Percentiles rank a stretch among this genome's conserved stretches.
Conservation (phyloP, 306 rosid species). For the Pterocarpus santalinus region DNA sequence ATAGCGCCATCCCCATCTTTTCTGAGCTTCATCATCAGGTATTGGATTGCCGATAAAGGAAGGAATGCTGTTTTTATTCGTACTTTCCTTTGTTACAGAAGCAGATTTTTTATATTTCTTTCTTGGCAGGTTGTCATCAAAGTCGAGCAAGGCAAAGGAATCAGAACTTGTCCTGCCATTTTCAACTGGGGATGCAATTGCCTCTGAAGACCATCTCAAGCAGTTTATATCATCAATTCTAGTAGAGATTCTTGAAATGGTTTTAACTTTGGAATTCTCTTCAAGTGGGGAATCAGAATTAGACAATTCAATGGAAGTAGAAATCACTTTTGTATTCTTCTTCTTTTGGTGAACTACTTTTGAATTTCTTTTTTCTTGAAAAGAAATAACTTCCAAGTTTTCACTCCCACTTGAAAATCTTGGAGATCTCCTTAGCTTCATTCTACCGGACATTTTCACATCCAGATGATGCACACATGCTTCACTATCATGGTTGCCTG, state of each 20-base stretch:
- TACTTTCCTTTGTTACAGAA: slow-evolving; percentile 38
- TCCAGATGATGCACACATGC: slow-evolving; percentile 1
- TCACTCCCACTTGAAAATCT: slow-evolving; percentile 48
- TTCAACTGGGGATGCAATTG: slow-evolving; percentile 42
- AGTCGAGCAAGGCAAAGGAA: slow-evolving; percentile 47
- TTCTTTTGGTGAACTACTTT: slow-evolving; percentile 34
- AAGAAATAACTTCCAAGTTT: neutral
- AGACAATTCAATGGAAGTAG: slow-evolving; percentile 38
- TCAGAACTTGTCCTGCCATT: slow-evolving; percentile 48
- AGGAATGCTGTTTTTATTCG: slow-evolving; percentile 33
- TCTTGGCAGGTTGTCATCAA: slow-evolving; percentile 51
- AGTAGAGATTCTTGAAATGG: slow-evolving; percentile 42
- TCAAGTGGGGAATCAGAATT: slow-evolving; percentile 50
- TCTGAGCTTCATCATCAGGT: slow-evolving; percentile 80
- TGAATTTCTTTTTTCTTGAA: slow-evolving; percentile 32
- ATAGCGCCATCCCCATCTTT: slow-evolving; percentile 96
- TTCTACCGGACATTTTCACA: neutral
- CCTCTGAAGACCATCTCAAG: slow-evolving; percentile 47
- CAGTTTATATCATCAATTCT: slow-evolving; percentile 35
- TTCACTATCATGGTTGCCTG: neutral
- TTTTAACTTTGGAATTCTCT: slow-evolving; percentile 33
- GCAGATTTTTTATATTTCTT: slow-evolving; percentile 49
- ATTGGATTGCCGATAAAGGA: slow-evolving; percentile 84
- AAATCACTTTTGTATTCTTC: slow-evolving; percentile 6
- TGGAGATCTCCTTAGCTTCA: slow-evolving; percentile 54